Conservation (phyloP, 2,329 filamentous ascomycete species). For the Gliomastix tumulicola region DNA sequence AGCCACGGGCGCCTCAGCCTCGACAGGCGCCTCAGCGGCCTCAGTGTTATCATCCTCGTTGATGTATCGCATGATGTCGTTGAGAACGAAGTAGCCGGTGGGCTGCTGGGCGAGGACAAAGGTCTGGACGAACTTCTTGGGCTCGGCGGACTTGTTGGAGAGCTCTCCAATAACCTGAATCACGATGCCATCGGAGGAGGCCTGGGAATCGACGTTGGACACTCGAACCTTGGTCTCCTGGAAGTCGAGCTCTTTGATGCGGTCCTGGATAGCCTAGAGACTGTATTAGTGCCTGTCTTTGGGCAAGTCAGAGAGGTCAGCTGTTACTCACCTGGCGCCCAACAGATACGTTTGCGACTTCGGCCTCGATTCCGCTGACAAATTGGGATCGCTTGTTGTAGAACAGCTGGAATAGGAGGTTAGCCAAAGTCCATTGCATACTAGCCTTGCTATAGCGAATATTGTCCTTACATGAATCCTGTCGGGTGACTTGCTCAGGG, state of each 20-base stretch:
- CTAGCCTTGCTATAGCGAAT: neutral
- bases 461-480: conserved; percentile 67
- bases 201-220: conserved; percentile 94
- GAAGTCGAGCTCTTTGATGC: conserved; percentile 88
- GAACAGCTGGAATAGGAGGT: conserved; percentile 57
- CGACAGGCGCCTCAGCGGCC: conserved; percentile 35
- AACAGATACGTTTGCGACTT: conserved; percentile 78
- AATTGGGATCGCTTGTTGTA: conserved; percentile 96
- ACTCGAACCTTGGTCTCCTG: conserved; percentile 98
- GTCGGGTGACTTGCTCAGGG: conserved; percentile 86
- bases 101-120: conserved; percentile 95
- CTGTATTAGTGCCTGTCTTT: too few relatives aligned
- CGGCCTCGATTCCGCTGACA: conserved; percentile 85
- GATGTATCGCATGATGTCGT: conserved; percentile 95
- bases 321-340: conserved; percentile 63
- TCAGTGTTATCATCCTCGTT: conserved; percentile 78
- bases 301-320: too few relatives aligned
- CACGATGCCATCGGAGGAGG: conserved; percentile 86
- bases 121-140: conserved; percentile 95
- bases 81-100: conserved; percentile 95
- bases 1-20: conserved; percentile 25
- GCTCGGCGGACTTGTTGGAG: conserved; percentile 84
- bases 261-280: conserved; percentile 90
- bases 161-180: conserved; percentile 98
- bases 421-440: neutral